Base-by-base conservation (phyloP, 2,329 filamentous ascomycete genomes). In the Stagonosporopsis vannaccii region DNA sequence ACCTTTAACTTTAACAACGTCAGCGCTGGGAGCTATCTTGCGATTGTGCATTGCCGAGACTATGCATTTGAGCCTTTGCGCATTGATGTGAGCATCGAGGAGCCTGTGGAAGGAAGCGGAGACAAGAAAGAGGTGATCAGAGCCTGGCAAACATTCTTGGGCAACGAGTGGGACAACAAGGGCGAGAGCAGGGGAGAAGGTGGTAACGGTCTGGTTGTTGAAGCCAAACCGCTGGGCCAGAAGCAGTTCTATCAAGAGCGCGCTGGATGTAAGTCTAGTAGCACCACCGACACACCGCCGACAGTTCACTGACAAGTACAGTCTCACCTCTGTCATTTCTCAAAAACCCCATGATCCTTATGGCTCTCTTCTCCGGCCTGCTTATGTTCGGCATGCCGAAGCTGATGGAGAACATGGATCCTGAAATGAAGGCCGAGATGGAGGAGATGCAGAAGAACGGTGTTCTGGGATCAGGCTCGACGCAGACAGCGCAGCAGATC, bases 271-370 rank as follows among this genome's bases (percentile, higher is more conserved):
- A 77, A 82, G 89, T 85, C 20, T 56, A 25, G 2, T 11, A 32
- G 9, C 23, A 11, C 8, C n/a, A 25, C 15, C 8, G 28, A 39
- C 11, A 17, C 32, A 25, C 12, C 12, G 19, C 26, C 26, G 12
- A 33, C 2, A 9, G 7, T 37, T 46, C 41, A 51, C 65, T 75
- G 54, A 75, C 60, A 56, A 15, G 19, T 39, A 19, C 63, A 92
- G 90, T 94, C 79, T 91, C 88, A 17, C 83, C 93, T n/a, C 71
- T 97, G 54, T 86, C 85, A 56, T 87, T 97, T 52, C 82, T 97
- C 68, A 95, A 95, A 81, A 97, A 91, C 73, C 95, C 95, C 3
- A 98, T 98, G 92, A 97, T 98, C 62, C 84, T 99, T 58, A 89
- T 99, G 81, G 92, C 90, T 4, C 78, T 96, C 30, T 87, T 95